These are phyloP conservation scores for Termitomyces sp. DNA, from an alignment of 768 basidiomycete genomes.

Conservation along the genomic window DNA sequence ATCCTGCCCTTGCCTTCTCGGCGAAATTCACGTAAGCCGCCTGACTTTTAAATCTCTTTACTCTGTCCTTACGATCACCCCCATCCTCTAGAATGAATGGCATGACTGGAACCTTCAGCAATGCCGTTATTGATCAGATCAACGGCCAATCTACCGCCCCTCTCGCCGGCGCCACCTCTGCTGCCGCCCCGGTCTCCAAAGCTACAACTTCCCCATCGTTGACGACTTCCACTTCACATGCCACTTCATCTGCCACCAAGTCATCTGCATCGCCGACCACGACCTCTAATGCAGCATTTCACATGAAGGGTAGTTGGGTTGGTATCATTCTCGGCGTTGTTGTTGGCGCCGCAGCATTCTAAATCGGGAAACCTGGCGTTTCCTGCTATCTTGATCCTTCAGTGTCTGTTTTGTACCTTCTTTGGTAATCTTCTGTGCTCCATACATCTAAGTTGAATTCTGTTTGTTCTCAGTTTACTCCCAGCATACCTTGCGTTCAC, in stretches of 20 bases:
- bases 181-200: constrained; percentile 22
- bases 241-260: constrained; percentile 16
- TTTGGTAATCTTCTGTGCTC: background rate
- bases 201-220: constrained; percentile 19
- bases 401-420: background rate
- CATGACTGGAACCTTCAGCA: constrained; percentile 73
- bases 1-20: constrained; percentile 70
- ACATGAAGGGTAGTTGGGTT: constrained; percentile 28
- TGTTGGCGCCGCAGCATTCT: constrained; percentile 36
- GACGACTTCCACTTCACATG: constrained; percentile 10
- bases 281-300: constrained; percentile 23
- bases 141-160: constrained; percentile 58
- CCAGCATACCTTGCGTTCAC: background rate
- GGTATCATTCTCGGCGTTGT: constrained; percentile 32
- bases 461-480: background rate
- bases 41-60: background rate
- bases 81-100: constrained; percentile 45
- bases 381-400: background rate
- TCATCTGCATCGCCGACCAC: constrained; percentile 14
- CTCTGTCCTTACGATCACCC: background rate
- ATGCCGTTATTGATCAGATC: constrained; percentile 53
- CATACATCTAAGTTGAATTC: too few species aligned
- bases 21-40: constrained; percentile 67
- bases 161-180: constrained; percentile 37
- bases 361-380: constrained; percentile 15